Evolutionary conservation across 169 alveolate genomes (phyloP), one percentile per base, ranked within the genome.

Genomic region (Amoebophrya sp.): DNA sequence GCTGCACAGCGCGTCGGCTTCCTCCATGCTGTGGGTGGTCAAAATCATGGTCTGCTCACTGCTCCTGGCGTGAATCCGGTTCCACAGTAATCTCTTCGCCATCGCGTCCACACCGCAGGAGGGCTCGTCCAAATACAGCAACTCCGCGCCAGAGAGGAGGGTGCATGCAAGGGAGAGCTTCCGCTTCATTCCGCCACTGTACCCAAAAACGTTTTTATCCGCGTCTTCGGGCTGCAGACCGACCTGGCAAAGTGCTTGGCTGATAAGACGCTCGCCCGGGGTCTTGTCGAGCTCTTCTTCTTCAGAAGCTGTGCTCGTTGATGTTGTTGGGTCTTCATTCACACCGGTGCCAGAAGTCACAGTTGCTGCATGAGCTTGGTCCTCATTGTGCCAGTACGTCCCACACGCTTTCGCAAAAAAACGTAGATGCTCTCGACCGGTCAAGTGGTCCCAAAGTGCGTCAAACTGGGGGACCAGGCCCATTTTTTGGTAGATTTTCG

Each of bases 1-100:
- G 77, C 93, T 95, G 77, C 97, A 93, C 54, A 96, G 94, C 39
- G 94, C 94, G 90, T 96, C 97, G 39, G 97, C 97, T 92, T 96
- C 97, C 89, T 96, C 97, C 97, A 96, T 96, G 91, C 95, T 93
- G 94, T 96, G 97, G 53, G 97, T 96, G 23, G 97, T 95, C 90
- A 96, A 92, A 33, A 96, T 94, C 91, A 96, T 93, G 40, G 93
- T 77, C 35, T 23, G 77, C 10, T 3, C 40, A 12, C 92, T 77
- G 18, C 92, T 39, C 40, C 39, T 35, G 92, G 92, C 83, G 83
- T 88, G 77, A 33, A 66, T 38, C 77, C 91, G 92, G 83, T 47
- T 47, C 97, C 98, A 96, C 0, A 96, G 95, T 89, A 95, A 93
- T 77, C 97, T 94, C 83, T 96, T 94, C 35, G 94, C 92, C 66